Conservation (phyloP, 257 asterid genomes). For the Scutellaria barbata region DNA sequence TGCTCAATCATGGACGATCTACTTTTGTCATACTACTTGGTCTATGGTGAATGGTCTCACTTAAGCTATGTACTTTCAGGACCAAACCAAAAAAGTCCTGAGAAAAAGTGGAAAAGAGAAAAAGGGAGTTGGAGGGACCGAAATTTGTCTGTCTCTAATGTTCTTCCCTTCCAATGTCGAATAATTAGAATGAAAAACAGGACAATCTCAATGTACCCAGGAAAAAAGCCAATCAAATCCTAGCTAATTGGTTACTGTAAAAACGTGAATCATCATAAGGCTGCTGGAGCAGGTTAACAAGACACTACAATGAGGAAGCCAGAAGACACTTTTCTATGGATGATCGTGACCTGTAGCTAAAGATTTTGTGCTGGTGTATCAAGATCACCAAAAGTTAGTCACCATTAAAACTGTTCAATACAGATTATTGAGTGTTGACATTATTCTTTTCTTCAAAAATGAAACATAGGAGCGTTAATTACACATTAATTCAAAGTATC, state of each 20-base stretch:
- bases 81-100: neutral
- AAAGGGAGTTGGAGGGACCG: neutral
- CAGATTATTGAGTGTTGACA: constrained; percentile 6
- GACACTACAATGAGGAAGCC: neutral
- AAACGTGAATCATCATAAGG: neutral
- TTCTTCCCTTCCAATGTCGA: neutral
- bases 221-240: neutral
- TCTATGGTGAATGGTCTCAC: neutral
- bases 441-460: constrained; percentile 4
- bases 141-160: constrained; percentile 5
- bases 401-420: neutral
- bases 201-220: neutral
- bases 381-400: constrained; percentile 2
- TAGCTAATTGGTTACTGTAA: too few species aligned
- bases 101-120: neutral
- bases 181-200: neutral
- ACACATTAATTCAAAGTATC: neutral
- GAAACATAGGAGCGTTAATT: neutral
- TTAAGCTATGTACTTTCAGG: neutral
- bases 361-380: neutral
- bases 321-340: neutral
- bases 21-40: neutral
- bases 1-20: neutral
- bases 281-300: neutral
- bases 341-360: neutral